phyloP scores from a whole-genome alignment of 2,329 filamentous ascomycete genomes.

The Aspergillus glaucus region DNA sequence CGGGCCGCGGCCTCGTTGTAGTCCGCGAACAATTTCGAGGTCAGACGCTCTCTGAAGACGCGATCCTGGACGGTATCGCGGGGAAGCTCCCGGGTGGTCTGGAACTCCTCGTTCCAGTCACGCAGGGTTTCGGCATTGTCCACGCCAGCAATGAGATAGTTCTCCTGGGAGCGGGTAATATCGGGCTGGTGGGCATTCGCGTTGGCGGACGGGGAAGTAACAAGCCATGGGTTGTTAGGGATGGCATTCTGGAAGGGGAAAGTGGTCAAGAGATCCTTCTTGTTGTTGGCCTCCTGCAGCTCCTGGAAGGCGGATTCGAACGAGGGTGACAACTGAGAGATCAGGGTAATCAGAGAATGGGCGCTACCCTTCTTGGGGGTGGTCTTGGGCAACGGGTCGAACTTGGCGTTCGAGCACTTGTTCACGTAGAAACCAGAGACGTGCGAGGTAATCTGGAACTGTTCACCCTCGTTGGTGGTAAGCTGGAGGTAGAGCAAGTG shows the following conservation, averaged over 20 bases:
- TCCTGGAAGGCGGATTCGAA: conserved; percentile 70
- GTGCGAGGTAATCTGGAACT: conserved; percentile 86
- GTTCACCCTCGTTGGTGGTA: conserved; percentile 89
- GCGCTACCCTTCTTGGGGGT: conserved; percentile 71
- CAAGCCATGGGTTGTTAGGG: conserved; percentile 85
- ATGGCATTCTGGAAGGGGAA: conserved; percentile 96
- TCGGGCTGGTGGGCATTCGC: conserved; percentile 71
- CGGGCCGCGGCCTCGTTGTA: conserved; percentile 93
- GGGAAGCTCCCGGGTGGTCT: conserved; percentile 89
- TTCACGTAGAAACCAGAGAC: conserved; percentile 96
- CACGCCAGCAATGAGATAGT: conserved; percentile 78
- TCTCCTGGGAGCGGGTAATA: conserved; percentile 84
- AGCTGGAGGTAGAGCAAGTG: conserved; percentile 86
- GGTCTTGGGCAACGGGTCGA: conserved; percentile 77
- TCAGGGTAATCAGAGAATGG: conserved; percentile 78
- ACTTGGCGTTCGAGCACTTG: conserved; percentile 90
- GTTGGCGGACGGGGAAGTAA: conserved; percentile 59
- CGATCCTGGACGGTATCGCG: conserved; percentile 91
- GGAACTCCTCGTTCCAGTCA: conserved; percentile 99
- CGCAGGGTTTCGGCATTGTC: conserved; percentile 91
- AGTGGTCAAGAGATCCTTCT: conserved; percentile 79
- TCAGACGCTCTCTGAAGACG: conserved; percentile 88
- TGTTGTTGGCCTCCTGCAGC: conserved; percentile 77
- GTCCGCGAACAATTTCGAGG: conserved; percentile 94
- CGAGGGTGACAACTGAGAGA: conserved; percentile 73